These are phyloP conservation scores for Globomyces sp. DNA, from an alignment of 371 early-diverging fungal genomes.

Conservation along the genomic window DNA sequence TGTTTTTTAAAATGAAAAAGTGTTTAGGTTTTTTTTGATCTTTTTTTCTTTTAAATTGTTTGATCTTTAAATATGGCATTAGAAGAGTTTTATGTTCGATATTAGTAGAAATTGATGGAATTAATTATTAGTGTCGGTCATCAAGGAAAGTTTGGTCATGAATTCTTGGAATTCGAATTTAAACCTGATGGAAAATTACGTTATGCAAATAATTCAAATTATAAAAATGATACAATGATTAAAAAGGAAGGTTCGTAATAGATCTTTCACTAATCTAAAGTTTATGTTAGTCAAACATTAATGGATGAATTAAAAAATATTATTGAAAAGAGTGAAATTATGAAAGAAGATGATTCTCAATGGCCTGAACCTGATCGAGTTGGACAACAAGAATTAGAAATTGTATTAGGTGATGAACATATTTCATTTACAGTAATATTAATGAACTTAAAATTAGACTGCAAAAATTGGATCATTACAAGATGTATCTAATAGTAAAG, in stretches of 20 bases:
- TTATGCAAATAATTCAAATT: constrained; percentile 97
- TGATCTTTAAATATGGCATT: neutral
- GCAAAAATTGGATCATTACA: constrained; percentile 88
- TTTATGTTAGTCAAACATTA: constrained; percentile 74
- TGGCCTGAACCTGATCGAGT: constrained; percentile 93
- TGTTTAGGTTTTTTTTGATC: neutral
- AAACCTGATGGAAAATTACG: constrained; percentile 83
- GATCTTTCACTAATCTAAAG: constrained; percentile 22
- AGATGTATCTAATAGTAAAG: constrained; percentile 85
- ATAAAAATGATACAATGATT: constrained; percentile 95
- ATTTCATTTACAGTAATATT: constrained; percentile 84
- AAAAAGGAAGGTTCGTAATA: constrained; percentile 63
- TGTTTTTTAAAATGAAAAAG: neutral
- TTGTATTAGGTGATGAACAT: constrained; percentile 84
- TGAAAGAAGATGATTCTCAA: constrained; percentile 87
- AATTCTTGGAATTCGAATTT: constrained; percentile 97
- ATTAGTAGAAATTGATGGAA: constrained; percentile 21
- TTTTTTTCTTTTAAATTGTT: no score
- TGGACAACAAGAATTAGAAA: constrained; percentile 93
- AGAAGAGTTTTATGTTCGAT: constrained; percentile 35
- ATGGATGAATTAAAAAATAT: constrained; percentile 86
- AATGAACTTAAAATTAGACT: constrained; percentile 57
- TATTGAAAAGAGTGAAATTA: constrained; percentile 82
- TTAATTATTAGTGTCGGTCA: constrained; percentile 76
- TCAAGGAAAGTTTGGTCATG: constrained; percentile 94